Evolutionary conservation across 1,284 basidiomycete species (phyloP), one percentile per base, ranked within the genome.

Genomic region (Apiotrichum domesticum): DNA sequence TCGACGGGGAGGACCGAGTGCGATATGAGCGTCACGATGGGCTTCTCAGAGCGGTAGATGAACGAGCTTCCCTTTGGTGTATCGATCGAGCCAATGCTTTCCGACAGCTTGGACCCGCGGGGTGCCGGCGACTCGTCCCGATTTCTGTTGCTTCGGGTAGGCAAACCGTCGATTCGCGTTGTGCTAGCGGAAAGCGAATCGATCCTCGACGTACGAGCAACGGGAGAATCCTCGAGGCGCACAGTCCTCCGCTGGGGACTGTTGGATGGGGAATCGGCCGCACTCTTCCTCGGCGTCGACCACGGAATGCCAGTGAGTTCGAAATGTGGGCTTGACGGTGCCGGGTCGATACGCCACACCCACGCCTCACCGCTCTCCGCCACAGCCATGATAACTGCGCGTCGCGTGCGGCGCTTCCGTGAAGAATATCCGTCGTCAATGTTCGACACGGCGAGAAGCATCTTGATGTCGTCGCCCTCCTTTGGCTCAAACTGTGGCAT

Each of bases 361-460:
- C 73, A 77, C 0, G 73, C 70, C 51, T 65, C 62, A 3, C 69
- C 74, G 11, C 56, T 56, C 11, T 50, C 52, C 1, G 71, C 65
- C 1, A 68, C 70, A 7, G 71, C 75, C 35, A 75, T 72, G 43
- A 77, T 67, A 40, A 71, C 61, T 0, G 75, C 73, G 6, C 65
- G 57, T n/a, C 70, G 63, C 1, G 72, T 74, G 5, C 64, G 52
- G 10, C 71, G 54, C 29, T 62, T 63, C 15, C 60, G 51, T 2
- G 62, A 59, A n/a, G 66, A 69, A 46, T 66, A 65, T 0, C 75
- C 75, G 56, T 77, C 75, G 61, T 77, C 75, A 42, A 77, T 72
- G 61, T 76, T 72, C 2, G 74, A 75, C 3, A 75, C 67, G 1
- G 73, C 75, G 14, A 75, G 51, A 0, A 77, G 60, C 59, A 75